These are phyloP conservation scores for Malassezia furfur DNA, from an alignment of 1,284 basidiomycete species.

Conservation along the genomic window DNA sequence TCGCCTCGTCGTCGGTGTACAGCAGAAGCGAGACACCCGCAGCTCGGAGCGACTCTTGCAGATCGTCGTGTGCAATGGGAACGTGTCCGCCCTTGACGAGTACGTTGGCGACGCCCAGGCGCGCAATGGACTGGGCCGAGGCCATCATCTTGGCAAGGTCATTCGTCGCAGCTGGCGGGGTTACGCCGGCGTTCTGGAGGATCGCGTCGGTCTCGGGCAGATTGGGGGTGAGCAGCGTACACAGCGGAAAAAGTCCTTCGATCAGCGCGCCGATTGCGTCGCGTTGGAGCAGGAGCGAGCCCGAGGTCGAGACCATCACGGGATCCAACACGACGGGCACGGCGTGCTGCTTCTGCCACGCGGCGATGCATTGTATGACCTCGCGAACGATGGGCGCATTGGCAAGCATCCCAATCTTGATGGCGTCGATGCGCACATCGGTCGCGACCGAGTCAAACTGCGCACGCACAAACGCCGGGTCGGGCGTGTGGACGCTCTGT, in stretches of 20 bases:
- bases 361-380: constrained; percentile 33
- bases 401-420: constrained; percentile 86
- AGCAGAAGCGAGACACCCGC: constrained; percentile 1
- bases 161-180: no score
- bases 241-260: constrained; percentile 61
- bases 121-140: constrained; percentile 56
- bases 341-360: constrained; percentile 10
- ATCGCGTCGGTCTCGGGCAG: constrained; percentile 66
- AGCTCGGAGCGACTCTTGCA: constrained; percentile 11
- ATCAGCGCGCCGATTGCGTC: constrained; percentile 61
- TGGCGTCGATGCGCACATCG: constrained; percentile 64
- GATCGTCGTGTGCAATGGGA: constrained; percentile 1
- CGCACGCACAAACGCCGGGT: constrained; percentile 35
- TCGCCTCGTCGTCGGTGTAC: neutral
- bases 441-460: constrained; percentile 66
- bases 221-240: constrained; percentile 76
- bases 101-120: constrained; percentile 56
- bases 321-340: constrained; percentile 52
- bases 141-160: constrained; percentile 21
- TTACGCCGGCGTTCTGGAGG: constrained; percentile 48
- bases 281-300: constrained; percentile 65
- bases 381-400: constrained; percentile 49
- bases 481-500: constrained; percentile 51
- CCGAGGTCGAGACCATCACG: constrained; percentile 85
- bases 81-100: constrained; percentile 84